Evolutionary conservation across 129 eudicot species (phyloP), one percentile per base, ranked within the genome.

Genomic region (Escallonia herrerae): DNA sequence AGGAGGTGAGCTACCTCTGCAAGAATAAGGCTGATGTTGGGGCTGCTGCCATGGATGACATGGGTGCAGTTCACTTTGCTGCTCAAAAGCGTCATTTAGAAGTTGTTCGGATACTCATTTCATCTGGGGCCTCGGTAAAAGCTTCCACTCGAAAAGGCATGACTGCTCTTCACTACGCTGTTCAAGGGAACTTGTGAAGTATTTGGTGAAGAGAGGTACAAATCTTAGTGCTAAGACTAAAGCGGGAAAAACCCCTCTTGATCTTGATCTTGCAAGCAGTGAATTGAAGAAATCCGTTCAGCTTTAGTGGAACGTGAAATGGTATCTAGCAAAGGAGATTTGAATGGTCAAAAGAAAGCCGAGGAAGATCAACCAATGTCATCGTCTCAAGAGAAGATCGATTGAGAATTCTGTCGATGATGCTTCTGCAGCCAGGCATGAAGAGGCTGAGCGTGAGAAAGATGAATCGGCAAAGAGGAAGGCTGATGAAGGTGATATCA

Each of bases 1-100:
- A 86, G 56, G 84, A 88, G 43, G 96, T 88, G 65, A 78, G 73
- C 42, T 69, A 77, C 73, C 91, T 93, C 37, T 85, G 96, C 85
- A 83, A 85, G 81, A 83, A 87, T 80, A 85, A 86, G 62, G 96
- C 96, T 15, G 98, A 93, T 74, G 70, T 73, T 5, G 86, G 98
- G 58, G 98, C 98, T 70, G 85, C 96, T 40, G 98, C 98, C 58
- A 86, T 86, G 95, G 98, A 93, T 64, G 96, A 93, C 76, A 93
- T 88, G 95, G 96, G 90, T 50, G 96, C 96, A 59, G 71, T 93
- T 75, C 98, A 93, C 79, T 93, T 93, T 83, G 98, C 96, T 47
- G 87, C 98, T 59, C 98, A 93, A 77, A 93, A 83, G 77, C 96
- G 98, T 48, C 96, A 93, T 8, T 64, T 88, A 9, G 96, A 93